phyloP scores from a whole-genome alignment of 306 rosid genomes.

The Corylus americana region DNA sequence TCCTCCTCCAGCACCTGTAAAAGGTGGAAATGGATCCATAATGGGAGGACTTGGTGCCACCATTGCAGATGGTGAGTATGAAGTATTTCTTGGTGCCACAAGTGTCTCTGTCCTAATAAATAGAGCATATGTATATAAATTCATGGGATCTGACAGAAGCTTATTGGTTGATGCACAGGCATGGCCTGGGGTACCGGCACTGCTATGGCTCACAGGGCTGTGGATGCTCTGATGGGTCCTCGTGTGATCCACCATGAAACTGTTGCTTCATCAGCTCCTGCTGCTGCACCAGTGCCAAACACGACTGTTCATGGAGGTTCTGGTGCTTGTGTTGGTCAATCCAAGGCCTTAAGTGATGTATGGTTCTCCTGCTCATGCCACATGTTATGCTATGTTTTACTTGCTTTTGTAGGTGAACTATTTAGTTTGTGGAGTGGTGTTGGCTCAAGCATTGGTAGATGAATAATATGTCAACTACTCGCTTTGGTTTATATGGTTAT shows the following conservation, averaged over 20 bases:
- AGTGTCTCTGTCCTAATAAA: neutral
- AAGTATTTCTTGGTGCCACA: neutral
- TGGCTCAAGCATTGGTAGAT: too few relatives aligned
- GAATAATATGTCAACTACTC: too few relatives aligned
- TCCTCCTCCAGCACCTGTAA: conserved; percentile 24
- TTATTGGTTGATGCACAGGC: conserved; percentile 11
- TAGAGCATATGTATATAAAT: neutral
- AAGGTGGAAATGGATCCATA: conserved; percentile 16
- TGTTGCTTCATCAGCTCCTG: conserved; percentile 7
- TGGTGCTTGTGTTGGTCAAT: conserved; percentile 17
- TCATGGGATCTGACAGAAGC: neutral
- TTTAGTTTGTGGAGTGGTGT: neutral
- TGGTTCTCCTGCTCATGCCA: conserved; percentile 3
- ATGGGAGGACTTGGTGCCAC: conserved; percentile 28
- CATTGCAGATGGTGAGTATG: conserved; percentile 23
- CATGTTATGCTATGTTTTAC: neutral
- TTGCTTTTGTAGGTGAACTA: neutral
- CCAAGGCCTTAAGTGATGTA: conserved; percentile 28
- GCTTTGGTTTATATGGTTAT: too few relatives aligned
- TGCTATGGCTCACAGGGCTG: conserved; percentile 23
- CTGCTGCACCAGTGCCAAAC: conserved; percentile 1
- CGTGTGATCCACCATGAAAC: conserved; percentile 22
- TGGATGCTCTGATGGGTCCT: conserved; percentile 35
- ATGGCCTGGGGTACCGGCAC: conserved; percentile 30
- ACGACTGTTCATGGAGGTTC: neutral